Conservation (phyloP, 805 yeast species). For the Lachancea sp. region DNA sequence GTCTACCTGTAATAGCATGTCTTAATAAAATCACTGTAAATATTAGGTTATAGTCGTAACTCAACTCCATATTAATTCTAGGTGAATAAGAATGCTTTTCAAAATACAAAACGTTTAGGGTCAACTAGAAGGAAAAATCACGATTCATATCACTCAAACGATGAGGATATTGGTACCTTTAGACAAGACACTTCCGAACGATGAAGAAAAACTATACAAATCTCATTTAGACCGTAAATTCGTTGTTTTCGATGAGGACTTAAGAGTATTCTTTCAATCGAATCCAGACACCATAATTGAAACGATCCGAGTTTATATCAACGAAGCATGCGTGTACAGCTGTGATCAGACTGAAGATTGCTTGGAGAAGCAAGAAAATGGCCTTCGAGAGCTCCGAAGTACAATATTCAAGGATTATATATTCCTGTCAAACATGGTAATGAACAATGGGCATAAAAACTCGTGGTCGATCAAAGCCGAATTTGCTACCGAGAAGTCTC, state of each 20-base stretch:
- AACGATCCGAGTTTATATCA: slow-evolving; percentile 23
- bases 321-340: slow-evolving; percentile 24
- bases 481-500: slow-evolving; percentile 8
- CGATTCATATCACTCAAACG: not conserved
- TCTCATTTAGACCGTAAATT: slow-evolving; percentile 22
- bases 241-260: slow-evolving; percentile 28
- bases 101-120: no score
- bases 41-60: no score
- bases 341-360: slow-evolving; percentile 9
- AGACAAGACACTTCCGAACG: slow-evolving; percentile 3
- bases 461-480: slow-evolving; percentile 6
- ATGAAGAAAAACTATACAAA: slow-evolving; percentile 8
- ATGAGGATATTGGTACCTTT: slow-evolving; percentile 7
- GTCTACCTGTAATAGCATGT: slow-evolving; percentile 23
- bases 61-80: no score
- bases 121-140: no score
- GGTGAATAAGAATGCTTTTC: no score
- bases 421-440: slow-evolving; percentile 28
- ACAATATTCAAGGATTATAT: slow-evolving; percentile 17
- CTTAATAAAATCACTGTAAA: slow-evolving; percentile 2
- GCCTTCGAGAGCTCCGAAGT: slow-evolving; percentile 17
- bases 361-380: not conserved
- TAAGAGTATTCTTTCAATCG: slow-evolving; percentile 14
- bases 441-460: slow-evolving; percentile 32
- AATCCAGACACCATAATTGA: slow-evolving; percentile 6